Evolutionary conservation across 805 yeast genomes (phyloP).

Genomic region (Scheffersomyces ergatensis): DNA sequence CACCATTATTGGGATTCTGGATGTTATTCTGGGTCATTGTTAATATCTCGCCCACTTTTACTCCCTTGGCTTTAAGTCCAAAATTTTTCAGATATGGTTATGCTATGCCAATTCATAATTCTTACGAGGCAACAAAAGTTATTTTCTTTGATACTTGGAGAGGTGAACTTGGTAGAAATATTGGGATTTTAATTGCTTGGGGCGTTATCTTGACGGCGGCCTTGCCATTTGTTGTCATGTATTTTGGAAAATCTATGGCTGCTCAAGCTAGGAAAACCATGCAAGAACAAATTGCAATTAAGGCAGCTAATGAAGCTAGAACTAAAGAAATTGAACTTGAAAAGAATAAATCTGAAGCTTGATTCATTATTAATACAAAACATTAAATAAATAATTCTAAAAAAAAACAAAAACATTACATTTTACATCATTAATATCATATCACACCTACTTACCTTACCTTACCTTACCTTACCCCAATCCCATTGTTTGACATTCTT

Average conservation of each 20-base stretch:
- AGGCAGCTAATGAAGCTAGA: conserved; percentile 1
- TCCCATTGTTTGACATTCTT: too few relatives aligned
- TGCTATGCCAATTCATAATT: conserved; percentile 67
- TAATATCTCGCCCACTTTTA: conserved; percentile 68
- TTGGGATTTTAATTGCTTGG: conserved; percentile 63
- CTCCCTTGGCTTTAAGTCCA: conserved; percentile 59
- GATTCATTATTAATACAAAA: too few relatives aligned
- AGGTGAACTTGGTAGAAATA: conserved; percentile 56
- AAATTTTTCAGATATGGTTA: conserved; percentile 63
- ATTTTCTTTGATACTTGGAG: conserved; percentile 55
- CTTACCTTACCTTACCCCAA: too few relatives aligned
- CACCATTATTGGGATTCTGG: conserved; percentile 73
- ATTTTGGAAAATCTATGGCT: conserved; percentile 36
- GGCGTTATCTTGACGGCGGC: conserved; percentile 45
- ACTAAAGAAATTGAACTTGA: conserved; percentile 1
- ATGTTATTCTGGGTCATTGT: conserved; percentile 65
- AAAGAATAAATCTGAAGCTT: not conserved
- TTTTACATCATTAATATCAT: too few relatives aligned
- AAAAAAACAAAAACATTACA: too few relatives aligned
- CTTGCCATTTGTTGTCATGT: conserved; percentile 44
- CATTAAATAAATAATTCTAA: too few relatives aligned
- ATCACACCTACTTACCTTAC: too few relatives aligned
- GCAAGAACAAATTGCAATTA: conserved; percentile 6
- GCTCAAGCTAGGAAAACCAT: conserved; percentile 22
- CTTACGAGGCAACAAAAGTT: conserved; percentile 60